Conservation (phyloP, 257 asterid species). For the Lantana camara region DNA sequence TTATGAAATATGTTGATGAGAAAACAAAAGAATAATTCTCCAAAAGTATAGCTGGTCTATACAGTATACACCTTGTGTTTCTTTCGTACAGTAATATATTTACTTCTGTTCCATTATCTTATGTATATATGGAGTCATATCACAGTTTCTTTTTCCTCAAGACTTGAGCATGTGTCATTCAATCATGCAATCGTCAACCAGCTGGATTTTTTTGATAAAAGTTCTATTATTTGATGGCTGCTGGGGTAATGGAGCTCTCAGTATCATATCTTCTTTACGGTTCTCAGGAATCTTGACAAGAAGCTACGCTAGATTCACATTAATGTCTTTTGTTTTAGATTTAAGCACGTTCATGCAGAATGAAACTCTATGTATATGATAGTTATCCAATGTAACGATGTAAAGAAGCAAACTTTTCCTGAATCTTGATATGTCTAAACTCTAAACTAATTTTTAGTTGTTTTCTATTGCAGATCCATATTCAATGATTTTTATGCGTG, state of each 20-base stretch:
- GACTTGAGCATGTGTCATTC: conserved; percentile 11
- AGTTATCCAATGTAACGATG: background rate
- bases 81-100: too few relatives aligned
- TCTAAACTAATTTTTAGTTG: conserved; percentile 1
- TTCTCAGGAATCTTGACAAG: conserved; percentile 1
- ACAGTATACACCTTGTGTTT: too few relatives aligned
- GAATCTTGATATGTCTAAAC: background rate
- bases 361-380: background rate
- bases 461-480: conserved; percentile 7
- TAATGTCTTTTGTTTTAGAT: background rate
- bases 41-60: too few relatives aligned
- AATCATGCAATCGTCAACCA: conserved; percentile 1
- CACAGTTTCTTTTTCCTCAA: too few relatives aligned
- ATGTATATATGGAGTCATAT: conserved; percentile 1
- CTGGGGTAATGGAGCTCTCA: background rate
- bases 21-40: too few relatives aligned
- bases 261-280: conserved; percentile 8
- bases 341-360: background rate
- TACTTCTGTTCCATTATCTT: too few relatives aligned
- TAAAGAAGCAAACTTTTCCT: background rate
- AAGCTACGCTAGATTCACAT: background rate
- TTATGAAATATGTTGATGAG: background rate
- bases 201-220: background rate
- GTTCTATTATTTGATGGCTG: background rate
- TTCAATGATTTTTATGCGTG: background rate